Base-by-base conservation (phyloP, 1,284 basidiomycete genomes). In the Ustilago esculenta region DNA sequence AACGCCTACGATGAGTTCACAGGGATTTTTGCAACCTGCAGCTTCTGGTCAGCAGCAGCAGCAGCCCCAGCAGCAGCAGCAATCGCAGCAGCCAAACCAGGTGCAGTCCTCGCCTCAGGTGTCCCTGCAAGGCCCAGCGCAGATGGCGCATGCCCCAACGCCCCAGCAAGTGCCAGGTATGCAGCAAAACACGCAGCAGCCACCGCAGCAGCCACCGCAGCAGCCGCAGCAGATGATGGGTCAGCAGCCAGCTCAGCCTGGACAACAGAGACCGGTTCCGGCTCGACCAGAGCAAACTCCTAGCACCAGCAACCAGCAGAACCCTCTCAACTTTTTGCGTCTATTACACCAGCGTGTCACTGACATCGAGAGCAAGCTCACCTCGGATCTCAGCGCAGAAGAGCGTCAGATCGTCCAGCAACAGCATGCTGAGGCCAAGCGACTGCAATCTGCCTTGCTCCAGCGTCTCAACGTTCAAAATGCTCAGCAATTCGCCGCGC, bases 301-400 rank as follows among this genome's bases (percentile, higher is more conserved):
- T 40, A 50, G 61, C 36, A 32, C 50, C 29, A 49, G 47, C 35
- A 46, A 61, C 25, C 60, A 57, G 60, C 44, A 70, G 32, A 70
- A 64, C 21, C 68, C 68, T 29, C 51, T 71, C 43, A 72, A 76
- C 24, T 72, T 76, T 12, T 37, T 71, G 36, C 75, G 69, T 12
- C 63, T 70, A 11, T 60, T 76, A 49, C 72, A 76, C 27, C 75
- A 72, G 39, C 67, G 65, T n/a, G 61, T 75, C 44, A 57, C 49
- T 5, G 73, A 75, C 17, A 64, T 75, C 20, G 73, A 77, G 39
- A 64, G 55, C 41, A 75, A 73, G 48, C 73, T 75, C 32, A 61
- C 57, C 6, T 59, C 61, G 21, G 53, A 63, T 18, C 59, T 73
- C 24, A 52, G 59, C 29, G 57, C 63, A 14, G 65, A 64, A 18